phyloP scores from a whole-genome alignment of 108 stramenopile species.

The Cyclotella atomus region DNA sequence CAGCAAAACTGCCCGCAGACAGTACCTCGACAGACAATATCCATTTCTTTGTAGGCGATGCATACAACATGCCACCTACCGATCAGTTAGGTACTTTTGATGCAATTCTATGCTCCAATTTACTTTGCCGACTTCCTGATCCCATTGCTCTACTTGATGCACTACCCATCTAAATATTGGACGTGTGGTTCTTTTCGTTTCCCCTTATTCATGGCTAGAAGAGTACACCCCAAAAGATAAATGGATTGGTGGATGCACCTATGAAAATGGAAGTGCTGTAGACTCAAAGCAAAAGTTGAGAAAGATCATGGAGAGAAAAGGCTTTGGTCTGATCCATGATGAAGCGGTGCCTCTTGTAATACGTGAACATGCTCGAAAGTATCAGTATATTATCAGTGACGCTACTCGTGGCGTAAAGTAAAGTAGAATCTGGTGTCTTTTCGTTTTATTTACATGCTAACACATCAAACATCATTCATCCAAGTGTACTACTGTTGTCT shows the following conservation, averaged over 20 bases:
- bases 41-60: slow-evolving; percentile 84
- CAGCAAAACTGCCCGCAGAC: neutral
- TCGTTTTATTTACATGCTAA: too few relatives aligned
- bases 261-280: slow-evolving; percentile 61
- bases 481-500: too few relatives aligned
- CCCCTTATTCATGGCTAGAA: slow-evolving; percentile 89
- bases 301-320: slow-evolving; percentile 70
- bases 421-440: too few relatives aligned
- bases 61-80: slow-evolving; percentile 56
- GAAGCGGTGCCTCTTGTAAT: slow-evolving; percentile 87
- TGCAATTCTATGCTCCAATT: slow-evolving; percentile 85
- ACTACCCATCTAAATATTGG: slow-evolving; percentile 76
- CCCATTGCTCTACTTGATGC: slow-evolving; percentile 78
- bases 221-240: slow-evolving; percentile 85
- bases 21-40: slow-evolving; percentile 44
- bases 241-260: slow-evolving; percentile 82
- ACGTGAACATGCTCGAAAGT: slow-evolving; percentile 92
- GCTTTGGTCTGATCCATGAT: slow-evolving; percentile 83
- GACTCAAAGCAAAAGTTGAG: slow-evolving; percentile 73
- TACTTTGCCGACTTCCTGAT: slow-evolving; percentile 82
- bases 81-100: slow-evolving; percentile 77
- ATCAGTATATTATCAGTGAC: slow-evolving; percentile 92
- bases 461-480: too few relatives aligned
- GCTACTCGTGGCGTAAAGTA: slow-evolving; percentile 83
- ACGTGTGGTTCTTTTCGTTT: slow-evolving; percentile 87